Base-by-base conservation (phyloP, 164 flowering plant genomes). In the Cinnamomum chago region DNA sequence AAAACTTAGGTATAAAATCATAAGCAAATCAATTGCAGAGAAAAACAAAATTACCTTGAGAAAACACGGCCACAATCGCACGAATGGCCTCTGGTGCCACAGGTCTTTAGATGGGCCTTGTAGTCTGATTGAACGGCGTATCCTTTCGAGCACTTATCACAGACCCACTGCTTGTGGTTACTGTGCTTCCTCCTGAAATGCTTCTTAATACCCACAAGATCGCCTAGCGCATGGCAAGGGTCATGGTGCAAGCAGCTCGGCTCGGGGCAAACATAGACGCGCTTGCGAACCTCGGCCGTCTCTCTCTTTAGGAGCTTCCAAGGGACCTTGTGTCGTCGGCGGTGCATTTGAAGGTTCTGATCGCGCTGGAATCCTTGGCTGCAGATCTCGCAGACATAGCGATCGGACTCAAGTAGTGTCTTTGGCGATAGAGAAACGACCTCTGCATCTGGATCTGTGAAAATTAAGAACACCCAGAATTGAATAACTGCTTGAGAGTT, bases 71-170 rank as follows among this genome's bases (percentile, higher is more conserved):
- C 98, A 72, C 98, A 95, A 68, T 95, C 97, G 51, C 98, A 95
- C 65, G 98, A 93, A 80, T 95, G 98, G 70, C 99, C 99, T 72
- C 98, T 75, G 68, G 97, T 93, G 69, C 98, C 98, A 58, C 98
- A 95, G 27, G 98, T 95, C 73, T 95, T 95, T 77, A 93, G 97
- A 80, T 95, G 98, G 33, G 98, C 98, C 72, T 95, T 95, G 73
- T 86, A 95, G 79, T 95, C 99, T 1, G 99, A 95, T 73, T 95
- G 99, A 81, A 95, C 99, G 5, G 99, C 99, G 65, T 95, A 95
- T 15, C 89, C 98, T 77, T 93, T 95, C 22, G 93, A 88, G 85
- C 99, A 95, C 71, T 90, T 92, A 23, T 89, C 88, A 71, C 99
- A 95, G 35, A 90, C 94, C 97, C 97, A 95, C 67, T 95, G 97